A percentile compares a stretch with the other conserved stretches of the same genome.
Evolutionary conservation across 2,329 filamentous ascomycete species (phyloP).

Genomic region (Fusarium sulawesiense): DNA sequence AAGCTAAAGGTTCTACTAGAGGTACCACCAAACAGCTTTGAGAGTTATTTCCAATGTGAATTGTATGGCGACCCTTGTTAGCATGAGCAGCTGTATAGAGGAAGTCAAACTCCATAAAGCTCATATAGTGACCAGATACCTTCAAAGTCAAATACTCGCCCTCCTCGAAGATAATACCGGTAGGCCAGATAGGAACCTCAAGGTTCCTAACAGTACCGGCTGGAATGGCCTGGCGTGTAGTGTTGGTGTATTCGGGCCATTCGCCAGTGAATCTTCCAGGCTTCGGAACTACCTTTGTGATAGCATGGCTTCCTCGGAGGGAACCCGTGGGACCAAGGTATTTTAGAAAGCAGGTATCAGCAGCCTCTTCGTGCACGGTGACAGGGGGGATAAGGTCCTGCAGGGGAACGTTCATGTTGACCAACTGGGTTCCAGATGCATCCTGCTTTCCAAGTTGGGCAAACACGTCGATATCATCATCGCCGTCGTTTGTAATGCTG

Average conservation of each 20-base stretch:
- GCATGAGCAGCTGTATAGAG: background rate
- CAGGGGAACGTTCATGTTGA: constrained; percentile 2
- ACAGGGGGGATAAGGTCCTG: constrained; percentile 1
- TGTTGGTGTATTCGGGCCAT: constrained; percentile 3
- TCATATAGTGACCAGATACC: background rate
- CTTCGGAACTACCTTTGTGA: background rate
- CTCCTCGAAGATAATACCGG: background rate
- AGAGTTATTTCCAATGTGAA: background rate
- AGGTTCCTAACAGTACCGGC: background rate
- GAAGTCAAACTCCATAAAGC: constrained; percentile 9
- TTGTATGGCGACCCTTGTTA: background rate
- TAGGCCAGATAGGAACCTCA: background rate
- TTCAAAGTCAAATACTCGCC: background rate
- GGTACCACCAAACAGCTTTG: too few relatives aligned
- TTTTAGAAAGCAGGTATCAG: constrained; percentile 2
- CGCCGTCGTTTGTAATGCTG: background rate
- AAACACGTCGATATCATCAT: background rate
- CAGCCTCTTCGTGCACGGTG: background rate
- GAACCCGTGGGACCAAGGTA: background rate
- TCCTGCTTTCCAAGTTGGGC: constrained; percentile 1
- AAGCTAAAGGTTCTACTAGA: too few relatives aligned
- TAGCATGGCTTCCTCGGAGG: background rate
- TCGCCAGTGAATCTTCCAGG: background rate
- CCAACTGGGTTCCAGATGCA: background rate
- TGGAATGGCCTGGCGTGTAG: background rate